These are phyloP conservation scores for Saprolegnia parasitica DNA, from an alignment of 352 stramenopile species.

Conservation along the genomic window DNA sequence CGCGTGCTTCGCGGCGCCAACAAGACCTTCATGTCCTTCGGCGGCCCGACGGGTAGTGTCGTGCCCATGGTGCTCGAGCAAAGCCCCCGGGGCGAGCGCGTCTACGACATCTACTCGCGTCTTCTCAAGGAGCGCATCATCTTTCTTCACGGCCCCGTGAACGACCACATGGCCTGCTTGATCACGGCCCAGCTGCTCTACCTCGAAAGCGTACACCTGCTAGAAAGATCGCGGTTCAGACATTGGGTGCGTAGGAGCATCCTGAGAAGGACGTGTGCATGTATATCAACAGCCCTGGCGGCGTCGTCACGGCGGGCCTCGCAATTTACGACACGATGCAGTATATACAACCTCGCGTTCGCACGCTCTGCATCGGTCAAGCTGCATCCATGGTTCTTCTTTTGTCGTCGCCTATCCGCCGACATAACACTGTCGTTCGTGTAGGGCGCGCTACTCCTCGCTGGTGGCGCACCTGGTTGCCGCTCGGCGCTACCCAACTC, in stretches of 20 bases:
- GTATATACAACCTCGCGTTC: constrained; percentile 95
- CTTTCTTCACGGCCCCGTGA: constrained; percentile 93
- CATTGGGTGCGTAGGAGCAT: constrained; percentile 86
- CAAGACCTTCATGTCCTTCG: neutral
- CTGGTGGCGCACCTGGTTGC: constrained; percentile 84
- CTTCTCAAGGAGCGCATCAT: constrained; percentile 97
- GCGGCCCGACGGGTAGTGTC: constrained; percentile 29
- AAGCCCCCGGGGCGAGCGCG: constrained; percentile 88
- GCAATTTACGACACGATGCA: constrained; percentile 99
- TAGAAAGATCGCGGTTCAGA: constrained; percentile 30
- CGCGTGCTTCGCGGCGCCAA: neutral
- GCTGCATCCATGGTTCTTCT: constrained; percentile 92
- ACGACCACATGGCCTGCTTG: constrained; percentile 79
- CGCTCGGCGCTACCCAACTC: constrained; percentile 92
- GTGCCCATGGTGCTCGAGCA: constrained; percentile 94
- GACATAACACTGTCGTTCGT: neutral
- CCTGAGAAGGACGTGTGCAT: constrained; percentile 97
- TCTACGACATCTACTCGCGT: constrained; percentile 98
- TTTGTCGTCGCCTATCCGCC: neutral
- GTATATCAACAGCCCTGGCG: constrained; percentile 98
- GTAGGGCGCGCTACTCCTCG: constrained; percentile 88
- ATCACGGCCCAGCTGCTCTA: constrained; percentile 90
- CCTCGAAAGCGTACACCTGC: constrained; percentile 55
- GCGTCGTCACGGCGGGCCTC: constrained; percentile 94
- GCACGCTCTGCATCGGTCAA: constrained; percentile 97